Conservation (phyloP, 129 eudicot genomes). For the Arctium minus region DNA sequence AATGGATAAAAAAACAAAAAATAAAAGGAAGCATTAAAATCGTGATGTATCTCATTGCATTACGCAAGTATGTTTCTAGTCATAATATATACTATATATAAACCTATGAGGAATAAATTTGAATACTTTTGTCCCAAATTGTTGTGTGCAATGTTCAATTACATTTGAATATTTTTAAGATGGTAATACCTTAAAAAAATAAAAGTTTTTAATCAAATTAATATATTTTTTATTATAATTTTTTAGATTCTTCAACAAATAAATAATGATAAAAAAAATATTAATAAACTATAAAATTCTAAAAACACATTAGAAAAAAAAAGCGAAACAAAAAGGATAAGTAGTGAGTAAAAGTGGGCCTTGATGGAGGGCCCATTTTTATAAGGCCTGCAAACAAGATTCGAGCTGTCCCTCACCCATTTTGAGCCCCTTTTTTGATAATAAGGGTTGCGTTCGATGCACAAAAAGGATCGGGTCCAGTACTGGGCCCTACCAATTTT, state of each 20-base stretch:
- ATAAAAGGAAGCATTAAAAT: too few relatives aligned
- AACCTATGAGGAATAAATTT: too few relatives aligned
- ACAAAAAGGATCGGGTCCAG: not conserved
- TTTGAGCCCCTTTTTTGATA: not conserved
- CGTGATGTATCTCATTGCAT: too few relatives aligned
- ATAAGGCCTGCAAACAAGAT: not conserved
- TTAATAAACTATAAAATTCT: not conserved
- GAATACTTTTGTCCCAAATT: too few relatives aligned
- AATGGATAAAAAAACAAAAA: too few relatives aligned
- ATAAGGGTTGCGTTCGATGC: not conserved
- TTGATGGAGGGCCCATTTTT: constrained; percentile 1
- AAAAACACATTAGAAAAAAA: not conserved
- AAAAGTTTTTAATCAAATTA: too few relatives aligned
- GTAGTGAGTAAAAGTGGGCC: not conserved
- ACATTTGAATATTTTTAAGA: too few relatives aligned
- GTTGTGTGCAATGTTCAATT: too few relatives aligned
- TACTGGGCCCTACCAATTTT: not conserved
- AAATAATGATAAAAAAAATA: not conserved
- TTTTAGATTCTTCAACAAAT: not conserved
- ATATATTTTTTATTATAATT: not conserved
- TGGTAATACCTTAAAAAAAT: too few relatives aligned
- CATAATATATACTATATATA: too few relatives aligned
- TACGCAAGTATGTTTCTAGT: too few relatives aligned
- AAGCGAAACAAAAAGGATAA: not conserved
- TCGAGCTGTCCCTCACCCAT: constrained; percentile 17